A percentile compares a stretch with the other conserved stretches of the same genome.
Conservation (phyloP, 1,284 basidiomycete genomes). For the Inonotus obliquus region DNA sequence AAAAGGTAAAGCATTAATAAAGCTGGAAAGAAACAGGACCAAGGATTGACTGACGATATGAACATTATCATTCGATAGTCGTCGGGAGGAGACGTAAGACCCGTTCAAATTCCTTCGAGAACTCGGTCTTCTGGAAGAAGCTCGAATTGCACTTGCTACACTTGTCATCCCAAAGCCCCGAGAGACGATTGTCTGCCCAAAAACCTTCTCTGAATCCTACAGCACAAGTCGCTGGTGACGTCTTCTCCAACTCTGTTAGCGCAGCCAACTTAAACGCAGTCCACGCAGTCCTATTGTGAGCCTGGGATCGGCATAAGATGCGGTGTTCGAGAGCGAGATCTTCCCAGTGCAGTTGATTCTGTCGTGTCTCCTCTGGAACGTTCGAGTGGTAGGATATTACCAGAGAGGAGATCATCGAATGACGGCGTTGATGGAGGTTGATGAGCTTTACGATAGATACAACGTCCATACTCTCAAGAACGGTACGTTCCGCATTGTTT, state of each 20-base stretch:
- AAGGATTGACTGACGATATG: neutral
- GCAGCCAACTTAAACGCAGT: slow-evolving; percentile 1
- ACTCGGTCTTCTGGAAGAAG: neutral
- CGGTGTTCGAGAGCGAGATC: neutral
- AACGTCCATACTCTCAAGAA: slow-evolving; percentile 3
- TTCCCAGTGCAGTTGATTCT: slow-evolving; percentile 5
- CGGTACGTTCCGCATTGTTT: neutral
- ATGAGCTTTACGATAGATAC: slow-evolving; percentile 3
- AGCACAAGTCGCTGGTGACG: neutral
- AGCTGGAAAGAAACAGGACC: neutral
- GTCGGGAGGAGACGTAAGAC: neutral
- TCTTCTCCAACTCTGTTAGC: neutral
- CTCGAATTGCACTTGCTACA: slow-evolving; percentile 2
- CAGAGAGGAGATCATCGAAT: neutral
- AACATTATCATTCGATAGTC: neutral
- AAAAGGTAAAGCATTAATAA: too few species aligned
- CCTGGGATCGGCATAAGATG: neutral
- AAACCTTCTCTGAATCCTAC: neutral
- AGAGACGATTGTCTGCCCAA: neutral
- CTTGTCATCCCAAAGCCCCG: neutral
- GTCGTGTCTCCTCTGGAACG: neutral
- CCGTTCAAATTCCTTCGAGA: slow-evolving; percentile 2
- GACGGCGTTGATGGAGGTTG: slow-evolving; percentile 9
- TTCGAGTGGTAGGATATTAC: neutral
- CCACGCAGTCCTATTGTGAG: slow-evolving; percentile 1